Evolutionary conservation across 2,329 filamentous ascomycete species (phyloP), one percentile per base, ranked within the genome.

Genomic region (Cadophora malorum): DNA sequence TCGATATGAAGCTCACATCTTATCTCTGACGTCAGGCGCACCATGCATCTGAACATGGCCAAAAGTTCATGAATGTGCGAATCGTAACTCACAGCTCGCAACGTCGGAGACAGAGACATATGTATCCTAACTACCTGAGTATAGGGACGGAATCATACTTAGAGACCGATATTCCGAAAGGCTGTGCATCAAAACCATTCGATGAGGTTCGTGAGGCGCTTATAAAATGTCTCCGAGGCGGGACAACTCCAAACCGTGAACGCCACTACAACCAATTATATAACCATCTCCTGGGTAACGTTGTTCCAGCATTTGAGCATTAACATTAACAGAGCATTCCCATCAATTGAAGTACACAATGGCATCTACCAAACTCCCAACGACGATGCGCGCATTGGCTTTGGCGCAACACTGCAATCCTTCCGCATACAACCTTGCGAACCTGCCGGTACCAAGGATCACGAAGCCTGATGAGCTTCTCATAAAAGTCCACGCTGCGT

Each of bases 381-480:
- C 45, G 14, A 71, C 72, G 19, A 76, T 77, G 75, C 72, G 69
- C 12, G 74, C 74, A 10, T 47, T 76, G 2, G 73, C 73, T 31
- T 60, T 76, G 19, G 41, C 66, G 4, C 70, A 71, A 60, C 73
- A 70, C 58, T 68, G 70, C 52, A 73, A 72, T 28, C 76, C 76
- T 5, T 68, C 69, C 1, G 69, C 70, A 19, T 77, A 76, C 67
- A 78, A 81, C 28, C 69, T 85, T 19, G 67, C 74, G 4, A 80
- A 83, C 4, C 65, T 83, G n/a, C 81, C 83, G 0, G 76, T 80
- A 2, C 84, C 84, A 0, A 71, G 70, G n/a, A 82, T 86, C 60
- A 77, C 76, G 2, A 72, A 77, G 7, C 79, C 82, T 1, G 76
- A 81, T 33, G 78, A 86, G 4, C 75, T 87, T 0, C 74, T 86